Evolutionary conservation across 1,284 basidiomycete genomes (phyloP).

Genomic region (Gomphus bonarii): DNA sequence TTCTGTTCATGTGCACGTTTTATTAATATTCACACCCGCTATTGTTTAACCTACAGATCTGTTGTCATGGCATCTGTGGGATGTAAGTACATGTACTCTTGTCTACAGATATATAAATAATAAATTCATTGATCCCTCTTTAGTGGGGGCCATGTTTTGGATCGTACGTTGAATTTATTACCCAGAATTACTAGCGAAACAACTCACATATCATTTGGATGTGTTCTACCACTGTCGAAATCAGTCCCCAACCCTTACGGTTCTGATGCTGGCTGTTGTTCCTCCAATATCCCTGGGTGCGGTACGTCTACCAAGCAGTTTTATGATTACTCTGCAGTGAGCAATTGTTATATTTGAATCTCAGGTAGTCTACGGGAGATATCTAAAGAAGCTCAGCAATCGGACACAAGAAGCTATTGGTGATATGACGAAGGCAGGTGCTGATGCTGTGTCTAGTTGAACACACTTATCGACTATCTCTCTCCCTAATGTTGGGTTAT

Average conservation of each 20-base stretch:
- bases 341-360: not conserved
- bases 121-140: not conserved
- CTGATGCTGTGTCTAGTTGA: not conserved
- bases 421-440: constrained; percentile 77
- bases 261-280: constrained; percentile 90
- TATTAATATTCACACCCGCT: not conserved
- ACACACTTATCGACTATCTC: no score
- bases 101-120: not conserved
- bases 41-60: constrained; percentile 29
- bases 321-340: not conserved
- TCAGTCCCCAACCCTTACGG: constrained; percentile 72
- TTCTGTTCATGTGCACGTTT: not conserved
- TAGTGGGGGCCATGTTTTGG: constrained; percentile 94
- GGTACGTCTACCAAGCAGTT: constrained; percentile 33
- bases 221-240: not conserved
- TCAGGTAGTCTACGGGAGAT: constrained; percentile 90
- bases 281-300: constrained; percentile 94
- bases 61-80: constrained; percentile 86
- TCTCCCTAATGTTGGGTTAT: not conserved
- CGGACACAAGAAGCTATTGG: constrained; percentile 91
- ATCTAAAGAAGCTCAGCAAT: constrained; percentile 86
- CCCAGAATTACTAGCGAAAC: not conserved
- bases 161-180: constrained; percentile 27
- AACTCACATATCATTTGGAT: not conserved
- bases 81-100: constrained; percentile 36